Evolutionary conservation across 306 rosid species (phyloP), one percentile per base, ranked within the genome.

Genomic region (Pterocarpus santalinus): DNA sequence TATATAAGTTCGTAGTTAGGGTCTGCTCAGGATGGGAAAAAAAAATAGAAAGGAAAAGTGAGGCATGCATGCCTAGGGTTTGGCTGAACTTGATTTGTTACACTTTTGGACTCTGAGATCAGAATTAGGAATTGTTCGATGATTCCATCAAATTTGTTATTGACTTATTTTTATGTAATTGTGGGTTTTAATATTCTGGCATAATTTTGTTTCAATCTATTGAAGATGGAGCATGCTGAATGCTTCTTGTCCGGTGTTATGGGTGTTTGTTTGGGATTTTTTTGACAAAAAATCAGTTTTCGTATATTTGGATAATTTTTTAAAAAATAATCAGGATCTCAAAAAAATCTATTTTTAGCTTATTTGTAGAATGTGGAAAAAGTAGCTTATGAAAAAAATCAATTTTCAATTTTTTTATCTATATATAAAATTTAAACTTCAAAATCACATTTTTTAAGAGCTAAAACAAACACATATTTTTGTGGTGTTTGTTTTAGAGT

Each of bases 51-150:
- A 33, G 46, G 6, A 41, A 34, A 76, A 71, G 22, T 49, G 4
- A 63, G 49, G 16, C 55, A 35, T 43, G 13, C 46, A 36, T 43
- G 46, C 28, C 9, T 78, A 22, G 66, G 6, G 73, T 83, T 62
- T 73, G 58, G 35, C 49, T 11, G 64, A 79, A 73, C 8, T 41
- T 55, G 8, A 66, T 13, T 39, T 15, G 13, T 36, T 47, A 28
- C 43, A 12, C 4, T 49, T 61, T 64, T 41, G 65, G 22, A 30
- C 14, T 44, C 49, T n/a, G 5, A 12, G 4, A 47, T 49, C 39
- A 11, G 12, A 36, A 30, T 30, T 13, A 34, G 60, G 82, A 35
- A 36, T 46, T 47, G 36, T 61, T 22, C 44, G 7, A 8, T 17
- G 10, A 38, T 75, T 51, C 36, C 2, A 4, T 79, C 39, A 12